phyloP scores from a whole-genome alignment of 2,329 filamentous ascomycete genomes.

The Coniella lustricola region DNA sequence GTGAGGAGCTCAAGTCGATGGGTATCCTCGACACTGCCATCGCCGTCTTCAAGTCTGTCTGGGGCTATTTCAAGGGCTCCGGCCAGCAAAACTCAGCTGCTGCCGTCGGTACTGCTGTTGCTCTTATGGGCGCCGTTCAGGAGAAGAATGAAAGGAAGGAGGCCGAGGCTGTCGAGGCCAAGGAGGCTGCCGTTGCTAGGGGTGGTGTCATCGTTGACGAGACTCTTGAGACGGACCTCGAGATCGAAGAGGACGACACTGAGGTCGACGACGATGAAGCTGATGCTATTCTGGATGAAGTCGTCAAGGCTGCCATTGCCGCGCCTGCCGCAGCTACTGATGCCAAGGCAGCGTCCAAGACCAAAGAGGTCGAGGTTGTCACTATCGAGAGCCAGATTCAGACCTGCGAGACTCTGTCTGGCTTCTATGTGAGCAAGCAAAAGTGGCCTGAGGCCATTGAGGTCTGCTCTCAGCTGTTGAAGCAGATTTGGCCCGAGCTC shows the following conservation, averaged over 20 bases:
- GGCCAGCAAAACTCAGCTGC: conserved; percentile 16
- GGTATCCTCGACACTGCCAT: conserved; percentile 17
- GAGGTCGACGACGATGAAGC: conserved; percentile 15
- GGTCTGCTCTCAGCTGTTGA: conserved; percentile 15
- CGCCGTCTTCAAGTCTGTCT: conserved; percentile 18
- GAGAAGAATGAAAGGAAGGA: conserved; percentile 14
- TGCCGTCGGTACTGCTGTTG: conserved; percentile 15
- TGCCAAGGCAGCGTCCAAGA: conserved; percentile 6
- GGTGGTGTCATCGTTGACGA: conserved; percentile 11
- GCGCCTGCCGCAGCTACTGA: conserved; percentile 1
- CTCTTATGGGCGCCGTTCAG: conserved; percentile 15
- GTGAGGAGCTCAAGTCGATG: conserved; percentile 18
- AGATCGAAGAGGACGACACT: conserved; percentile 10
- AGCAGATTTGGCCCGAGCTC: conserved; percentile 17
- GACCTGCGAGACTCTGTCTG: conserved; percentile 15
- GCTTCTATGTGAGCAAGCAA: conserved; percentile 15
- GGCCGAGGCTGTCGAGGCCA: conserved; percentile 12
- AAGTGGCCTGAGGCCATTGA: conserved; percentile 15
- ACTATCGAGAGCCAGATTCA: conserved; percentile 16
- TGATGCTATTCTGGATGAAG: conserved; percentile 14
- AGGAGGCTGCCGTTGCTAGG: conserved; percentile 8
- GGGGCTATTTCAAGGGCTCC: conserved; percentile 18
- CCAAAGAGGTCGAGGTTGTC: conserved; percentile 12
- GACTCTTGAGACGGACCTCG: conserved; percentile 8
- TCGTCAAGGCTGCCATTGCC: conserved; percentile 11